Base-by-base conservation (phyloP, 768 basidiomycete species). In the Boletus pseudo-olivaceus region DNA sequence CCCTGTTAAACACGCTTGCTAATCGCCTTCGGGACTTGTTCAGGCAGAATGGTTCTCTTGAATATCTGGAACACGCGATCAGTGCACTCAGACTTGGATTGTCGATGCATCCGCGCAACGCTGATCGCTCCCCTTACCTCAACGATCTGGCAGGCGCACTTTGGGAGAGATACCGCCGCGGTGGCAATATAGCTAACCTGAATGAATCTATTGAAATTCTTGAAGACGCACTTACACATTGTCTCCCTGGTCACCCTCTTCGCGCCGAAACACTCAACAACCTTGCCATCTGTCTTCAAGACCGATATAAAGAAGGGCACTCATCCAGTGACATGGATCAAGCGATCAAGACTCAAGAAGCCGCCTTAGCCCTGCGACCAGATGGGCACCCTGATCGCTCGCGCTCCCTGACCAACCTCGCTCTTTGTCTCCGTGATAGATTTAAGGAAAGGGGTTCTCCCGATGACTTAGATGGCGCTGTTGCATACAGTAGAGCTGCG, bases 231-330 rank as follows among this genome's bases (percentile, higher is more conserved):
- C 44, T 48, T 3, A 29, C 20, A 2, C 45, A 45, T 23, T 40
- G 44, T 45, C 40, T 53, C 1, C 30, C 17, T 12, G 46, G 32
- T 8, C 56, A 57, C 32, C 39, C 43, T 26, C 47, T 49, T 26
- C 52, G 39, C 7, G 27, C 47, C 17, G 41, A 37, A 38, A 47
- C 53, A 33, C 61, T 66, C 32, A 58, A 54, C 30, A 61, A 62
- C 30, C 60, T 61, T 8, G 44, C 49, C 32, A 57, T 37, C 17
- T 40, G 32, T 29, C 49, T 60, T 15, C 17, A 41, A n/a, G 20
- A 41, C 19, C 33, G 53, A 32, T 57, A 47, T 27, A 17, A 8
- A 17, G 48, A 54, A 37, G n/a, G 40, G 7, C 45, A 33, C 17
- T 30, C 45, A 8, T 23, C 43, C 20, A 29, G 4, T 17, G 56